phyloP scores from a whole-genome alignment of 192 early-diverging fungal species.

The Gigaspora rosea region DNA sequence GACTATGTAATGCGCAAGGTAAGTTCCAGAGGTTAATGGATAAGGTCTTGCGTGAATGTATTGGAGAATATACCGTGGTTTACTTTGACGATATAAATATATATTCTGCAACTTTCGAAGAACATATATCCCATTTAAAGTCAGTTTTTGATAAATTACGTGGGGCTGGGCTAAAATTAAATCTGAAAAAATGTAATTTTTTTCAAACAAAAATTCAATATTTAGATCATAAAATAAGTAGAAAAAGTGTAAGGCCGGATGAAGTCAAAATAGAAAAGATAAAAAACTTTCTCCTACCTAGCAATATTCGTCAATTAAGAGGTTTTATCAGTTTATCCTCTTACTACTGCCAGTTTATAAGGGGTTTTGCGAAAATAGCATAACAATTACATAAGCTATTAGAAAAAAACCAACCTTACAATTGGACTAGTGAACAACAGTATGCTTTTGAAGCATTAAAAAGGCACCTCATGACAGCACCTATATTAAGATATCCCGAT shows the following conservation, averaged over 20 bases:
- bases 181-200: background rate
- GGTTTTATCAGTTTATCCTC: background rate
- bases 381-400: background rate
- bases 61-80: constrained; percentile 35
- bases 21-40: constrained; percentile 48
- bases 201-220: background rate
- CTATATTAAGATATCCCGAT: too few species aligned
- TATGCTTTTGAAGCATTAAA: too few species aligned
- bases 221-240: background rate
- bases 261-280: background rate
- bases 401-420: background rate
- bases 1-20: constrained; percentile 17
- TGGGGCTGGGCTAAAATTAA: background rate
- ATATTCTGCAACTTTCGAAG: constrained; percentile 38
- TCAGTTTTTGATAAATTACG: background rate
- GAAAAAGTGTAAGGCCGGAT: background rate
- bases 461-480: too few species aligned
- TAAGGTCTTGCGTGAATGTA: constrained; percentile 42
- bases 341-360: background rate
- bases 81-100: constrained; percentile 51
- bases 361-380: background rate
- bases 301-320: background rate
- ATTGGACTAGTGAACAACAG: too few species aligned
- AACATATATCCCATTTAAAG: too few species aligned
- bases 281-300: background rate